Percentiles rank a stretch among this genome's conserved stretches.
phyloP scores from a whole-genome alignment of 768 basidiomycete genomes.

The Asterophora lycoperdoides region DNA sequence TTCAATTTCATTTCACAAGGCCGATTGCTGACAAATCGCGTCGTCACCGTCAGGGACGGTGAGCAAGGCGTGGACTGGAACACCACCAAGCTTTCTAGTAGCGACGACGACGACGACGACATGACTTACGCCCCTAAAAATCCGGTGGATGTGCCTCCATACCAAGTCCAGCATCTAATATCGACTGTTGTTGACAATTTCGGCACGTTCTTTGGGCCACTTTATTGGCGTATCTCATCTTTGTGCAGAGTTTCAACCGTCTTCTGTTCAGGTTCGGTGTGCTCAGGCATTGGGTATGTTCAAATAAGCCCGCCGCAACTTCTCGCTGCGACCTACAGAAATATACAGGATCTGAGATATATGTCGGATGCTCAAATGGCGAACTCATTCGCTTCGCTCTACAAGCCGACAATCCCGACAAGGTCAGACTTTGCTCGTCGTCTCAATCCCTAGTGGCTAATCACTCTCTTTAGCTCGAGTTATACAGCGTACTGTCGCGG shows the following conservation, averaged over 20 bases:
- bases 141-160: slow-evolving; percentile 57
- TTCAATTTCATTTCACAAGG: slow-evolving; percentile 6
- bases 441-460: background rate
- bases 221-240: background rate
- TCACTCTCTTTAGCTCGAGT: slow-evolving; percentile 39
- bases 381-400: slow-evolving; percentile 77
- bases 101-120: slow-evolving; percentile 11
- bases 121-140: slow-evolving; percentile 38
- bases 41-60: too few relatives aligned
- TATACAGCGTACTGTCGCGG: slow-evolving; percentile 64
- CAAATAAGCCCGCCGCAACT: background rate
- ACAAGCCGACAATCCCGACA: slow-evolving; percentile 50
- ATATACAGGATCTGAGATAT: slow-evolving; percentile 70
- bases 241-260: slow-evolving; percentile 7
- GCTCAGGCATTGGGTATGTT: slow-evolving; percentile 57
- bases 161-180: slow-evolving; percentile 49
- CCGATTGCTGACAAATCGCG: slow-evolving; percentile 17
- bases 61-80: too few relatives aligned
- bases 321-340: background rate
- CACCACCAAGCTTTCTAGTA: too few relatives aligned
- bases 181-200: slow-evolving; percentile 27
- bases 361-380: slow-evolving; percentile 83
- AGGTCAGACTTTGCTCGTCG: slow-evolving; percentile 29
- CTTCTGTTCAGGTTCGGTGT: slow-evolving; percentile 36
- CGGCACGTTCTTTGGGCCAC: slow-evolving; percentile 11